These are phyloP conservation scores for Theileria orientalis DNA, from an alignment of 169 alveolate genomes.

Conservation along the genomic window DNA sequence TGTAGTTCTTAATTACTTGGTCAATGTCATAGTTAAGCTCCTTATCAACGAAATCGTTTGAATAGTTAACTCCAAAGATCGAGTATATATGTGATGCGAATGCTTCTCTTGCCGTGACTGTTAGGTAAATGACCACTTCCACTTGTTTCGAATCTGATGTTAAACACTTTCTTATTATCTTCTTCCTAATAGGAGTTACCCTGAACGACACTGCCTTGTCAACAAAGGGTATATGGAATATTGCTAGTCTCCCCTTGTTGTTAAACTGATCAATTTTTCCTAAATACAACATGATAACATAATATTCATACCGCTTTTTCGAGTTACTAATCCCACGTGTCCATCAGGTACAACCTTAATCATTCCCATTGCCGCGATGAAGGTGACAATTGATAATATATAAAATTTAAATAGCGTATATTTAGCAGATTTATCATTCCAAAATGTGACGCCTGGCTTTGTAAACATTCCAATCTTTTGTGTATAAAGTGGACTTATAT, in stretches of 20 bases:
- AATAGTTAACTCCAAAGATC: slow-evolving; percentile 66
- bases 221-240: slow-evolving; percentile 53
- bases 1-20: slow-evolving; percentile 66
- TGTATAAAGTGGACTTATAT: slow-evolving; percentile 44
- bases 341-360: slow-evolving; percentile 64
- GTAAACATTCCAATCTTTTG: slow-evolving; percentile 56
- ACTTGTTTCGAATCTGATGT: slow-evolving; percentile 47
- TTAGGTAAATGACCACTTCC: slow-evolving; percentile 53
- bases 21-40: slow-evolving; percentile 71
- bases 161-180: slow-evolving; percentile 29
- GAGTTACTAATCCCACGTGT: slow-evolving; percentile 54
- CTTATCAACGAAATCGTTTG: slow-evolving; percentile 64
- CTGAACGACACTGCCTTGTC: slow-evolving; percentile 59
- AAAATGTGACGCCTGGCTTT: slow-evolving; percentile 54
- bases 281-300: background rate
- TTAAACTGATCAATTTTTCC: slow-evolving; percentile 56
- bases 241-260: slow-evolving; percentile 35
- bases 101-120: slow-evolving; percentile 67
- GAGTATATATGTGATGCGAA: slow-evolving; percentile 69
- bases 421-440: slow-evolving; percentile 14
- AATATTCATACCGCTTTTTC: slow-evolving; percentile 32
- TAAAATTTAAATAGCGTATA: slow-evolving; percentile 27
- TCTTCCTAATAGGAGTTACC: slow-evolving; percentile 61
- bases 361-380: slow-evolving; percentile 29
- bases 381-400: slow-evolving; percentile 38